Evolutionary conservation across 805 yeast genomes (phyloP), one percentile per base, ranked within the genome.

Genomic region (Metschnikowia dekortorum): DNA sequence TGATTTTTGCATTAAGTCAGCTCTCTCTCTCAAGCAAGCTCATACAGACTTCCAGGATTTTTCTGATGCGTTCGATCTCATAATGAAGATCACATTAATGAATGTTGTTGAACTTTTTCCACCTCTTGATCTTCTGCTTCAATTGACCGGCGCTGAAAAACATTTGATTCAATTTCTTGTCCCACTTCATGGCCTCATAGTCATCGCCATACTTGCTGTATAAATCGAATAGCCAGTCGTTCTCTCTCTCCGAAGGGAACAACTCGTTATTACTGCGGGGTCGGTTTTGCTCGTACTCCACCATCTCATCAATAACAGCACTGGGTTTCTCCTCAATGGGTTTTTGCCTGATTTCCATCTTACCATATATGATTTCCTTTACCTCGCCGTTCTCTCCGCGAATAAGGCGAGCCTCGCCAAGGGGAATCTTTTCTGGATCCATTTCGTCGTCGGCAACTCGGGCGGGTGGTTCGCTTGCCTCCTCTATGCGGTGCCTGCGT

Each of bases 141-240:
- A 92, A 71, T 60, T 89, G 95, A 29, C 96, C 95, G n/a, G 83
- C 84, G 53, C 87, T 78, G 66, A 87, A 89, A 70, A 91, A 97
- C 68, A 78, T 80, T 2, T 84, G 79, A 66, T 92, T 92, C 54
- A 91, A 75, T 66, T 87, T 87, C 68, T 80, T 81, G 67, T 94
- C 99, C 87, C 96, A 87, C 65, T 82, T 85, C 99, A 94, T 94
- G 60, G 84, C 87, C 43, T 79, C 84, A 64, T 83, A 90, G 65
- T 94, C 85, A 57, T 89, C 95, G 14, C 97, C 97, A 62, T 94
- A 83, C 65, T 89, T 89, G 18, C 80, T 81, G 52, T 83, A 76
- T 37, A 94, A 72, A 26, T 67, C 68, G 43, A 65, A 68, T 39
- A 88, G 66, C 96, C 96, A 89, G 33, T 78, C 85, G 41, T 67